Evolutionary conservation across 805 yeast genomes (phyloP).

Genomic region (Torulaspora microellipsoides): DNA sequence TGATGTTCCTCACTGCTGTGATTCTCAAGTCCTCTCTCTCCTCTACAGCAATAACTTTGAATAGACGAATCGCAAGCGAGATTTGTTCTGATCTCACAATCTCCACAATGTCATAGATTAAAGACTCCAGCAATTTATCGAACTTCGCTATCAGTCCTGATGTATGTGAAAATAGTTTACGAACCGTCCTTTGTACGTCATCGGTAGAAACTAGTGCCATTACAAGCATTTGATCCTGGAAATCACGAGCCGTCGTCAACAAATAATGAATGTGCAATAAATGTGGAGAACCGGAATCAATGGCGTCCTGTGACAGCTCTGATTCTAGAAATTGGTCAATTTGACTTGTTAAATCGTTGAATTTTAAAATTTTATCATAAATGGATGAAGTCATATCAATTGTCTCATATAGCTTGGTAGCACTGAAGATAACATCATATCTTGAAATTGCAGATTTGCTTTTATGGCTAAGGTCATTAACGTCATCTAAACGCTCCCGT

Average conservation of each 20-base stretch:
- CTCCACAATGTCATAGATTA: constrained; percentile 69
- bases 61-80: constrained; percentile 62
- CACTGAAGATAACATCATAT: constrained; percentile 63
- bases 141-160: constrained; percentile 49
- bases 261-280: constrained; percentile 65
- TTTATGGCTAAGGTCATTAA: constrained; percentile 49
- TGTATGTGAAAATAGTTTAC: constrained; percentile 35
- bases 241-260: constrained; percentile 67
- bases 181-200: constrained; percentile 66
- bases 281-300: constrained; percentile 45
- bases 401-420: constrained; percentile 65
- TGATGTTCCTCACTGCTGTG: constrained; percentile 32
- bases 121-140: constrained; percentile 56
- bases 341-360: constrained; percentile 46
- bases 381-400: constrained; percentile 65
- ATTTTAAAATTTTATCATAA: constrained; percentile 55
- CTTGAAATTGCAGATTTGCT: constrained; percentile 56
- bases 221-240: constrained; percentile 66
- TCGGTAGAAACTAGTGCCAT: constrained; percentile 50
- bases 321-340: constrained; percentile 51
- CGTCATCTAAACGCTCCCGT: constrained; percentile 41
- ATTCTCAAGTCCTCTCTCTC: constrained; percentile 69
- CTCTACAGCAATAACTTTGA: constrained; percentile 77
- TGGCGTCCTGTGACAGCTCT: constrained; percentile 32
- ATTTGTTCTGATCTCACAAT: constrained; percentile 63